Conservation (phyloP, 2,329 filamentous ascomycete genomes). For the Scedosporium aurantiacum region DNA sequence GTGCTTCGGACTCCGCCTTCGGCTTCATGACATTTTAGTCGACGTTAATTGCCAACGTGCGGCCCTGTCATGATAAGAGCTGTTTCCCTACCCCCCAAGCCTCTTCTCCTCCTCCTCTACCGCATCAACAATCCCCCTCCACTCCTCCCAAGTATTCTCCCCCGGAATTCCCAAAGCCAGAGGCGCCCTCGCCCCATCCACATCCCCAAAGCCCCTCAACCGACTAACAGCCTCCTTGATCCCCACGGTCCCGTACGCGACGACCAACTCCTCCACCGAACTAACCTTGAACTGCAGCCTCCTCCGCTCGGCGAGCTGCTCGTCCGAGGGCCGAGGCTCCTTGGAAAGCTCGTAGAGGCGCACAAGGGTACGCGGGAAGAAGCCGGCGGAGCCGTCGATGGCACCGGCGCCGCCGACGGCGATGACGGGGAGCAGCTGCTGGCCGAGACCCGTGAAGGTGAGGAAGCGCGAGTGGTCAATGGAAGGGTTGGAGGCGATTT, state of each 20-base stretch:
- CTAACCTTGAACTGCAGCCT: slow-evolving; percentile 50
- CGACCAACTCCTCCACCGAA: slow-evolving; percentile 50
- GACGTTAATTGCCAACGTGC: too few species aligned
- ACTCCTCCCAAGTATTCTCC: slow-evolving; percentile 44
- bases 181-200: slow-evolving; percentile 48
- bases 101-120: slow-evolving; percentile 31
- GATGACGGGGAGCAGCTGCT: slow-evolving; percentile 51
- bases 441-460: slow-evolving; percentile 53
- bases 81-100: slow-evolving; percentile 7
- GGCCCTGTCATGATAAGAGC: too few species aligned
- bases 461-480: slow-evolving; percentile 49
- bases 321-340: slow-evolving; percentile 21
- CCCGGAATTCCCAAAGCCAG: slow-evolving; percentile 46
- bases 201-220: slow-evolving; percentile 46
- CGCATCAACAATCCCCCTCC: slow-evolving; percentile 32
- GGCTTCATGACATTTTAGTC: too few species aligned
- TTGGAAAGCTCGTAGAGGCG: slow-evolving; percentile 38
- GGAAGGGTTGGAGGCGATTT: slow-evolving; percentile 46
- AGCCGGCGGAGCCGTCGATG: slow-evolving; percentile 50
- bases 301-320: slow-evolving; percentile 37
- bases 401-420: slow-evolving; percentile 47
- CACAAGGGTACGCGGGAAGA: slow-evolving; percentile 53
- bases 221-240: slow-evolving; percentile 54
- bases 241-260: slow-evolving; percentile 47
- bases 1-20: too few species aligned